Conservation (phyloP, 1,284 basidiomycete species). For the Tylopilus sp. region DNA sequence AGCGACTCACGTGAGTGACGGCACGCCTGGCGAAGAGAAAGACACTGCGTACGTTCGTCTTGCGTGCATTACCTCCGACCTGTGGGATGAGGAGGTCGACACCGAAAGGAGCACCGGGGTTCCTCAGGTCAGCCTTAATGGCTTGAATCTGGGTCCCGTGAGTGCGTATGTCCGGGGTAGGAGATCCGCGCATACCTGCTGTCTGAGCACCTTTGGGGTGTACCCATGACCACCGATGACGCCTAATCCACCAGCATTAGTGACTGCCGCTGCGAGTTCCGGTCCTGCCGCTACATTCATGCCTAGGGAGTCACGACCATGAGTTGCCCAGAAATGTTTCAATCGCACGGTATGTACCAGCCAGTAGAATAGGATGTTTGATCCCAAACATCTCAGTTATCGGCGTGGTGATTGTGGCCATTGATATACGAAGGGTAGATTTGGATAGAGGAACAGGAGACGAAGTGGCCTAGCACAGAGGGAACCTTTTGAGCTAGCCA, state of each 20-base stretch:
- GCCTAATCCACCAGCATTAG: conserved; percentile 77
- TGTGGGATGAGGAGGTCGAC: conserved; percentile 83
- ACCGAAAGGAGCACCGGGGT: conserved; percentile 76
- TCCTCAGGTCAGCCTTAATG: conserved; percentile 64
- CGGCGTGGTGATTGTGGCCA: conserved; percentile 56
- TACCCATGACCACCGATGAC: conserved; percentile 84
- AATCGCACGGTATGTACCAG: conserved; percentile 43
- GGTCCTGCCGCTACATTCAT: conserved; percentile 89
- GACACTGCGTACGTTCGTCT: conserved; percentile 65
- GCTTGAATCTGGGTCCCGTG: conserved; percentile 55
- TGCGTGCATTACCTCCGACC: conserved; percentile 74
- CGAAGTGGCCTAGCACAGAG: neutral
- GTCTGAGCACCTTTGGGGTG: conserved; percentile 67
- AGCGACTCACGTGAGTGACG: conserved; percentile 3
- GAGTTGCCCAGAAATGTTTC: neutral
- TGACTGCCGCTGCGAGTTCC: conserved; percentile 81
- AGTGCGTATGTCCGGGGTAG: neutral
- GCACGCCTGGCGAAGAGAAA: neutral
- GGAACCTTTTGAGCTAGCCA: neutral
- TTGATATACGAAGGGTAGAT: conserved; percentile 1
- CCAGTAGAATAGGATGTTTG: conserved; percentile 83
- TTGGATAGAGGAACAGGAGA: neutral
- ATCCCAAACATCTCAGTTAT: conserved; percentile 82
- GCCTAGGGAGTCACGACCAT: conserved; percentile 38
- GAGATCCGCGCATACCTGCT: conserved; percentile 46